Base-by-base conservation (phyloP, 495 filamentous ascomycete genomes). In the Monascus purpureus region DNA sequence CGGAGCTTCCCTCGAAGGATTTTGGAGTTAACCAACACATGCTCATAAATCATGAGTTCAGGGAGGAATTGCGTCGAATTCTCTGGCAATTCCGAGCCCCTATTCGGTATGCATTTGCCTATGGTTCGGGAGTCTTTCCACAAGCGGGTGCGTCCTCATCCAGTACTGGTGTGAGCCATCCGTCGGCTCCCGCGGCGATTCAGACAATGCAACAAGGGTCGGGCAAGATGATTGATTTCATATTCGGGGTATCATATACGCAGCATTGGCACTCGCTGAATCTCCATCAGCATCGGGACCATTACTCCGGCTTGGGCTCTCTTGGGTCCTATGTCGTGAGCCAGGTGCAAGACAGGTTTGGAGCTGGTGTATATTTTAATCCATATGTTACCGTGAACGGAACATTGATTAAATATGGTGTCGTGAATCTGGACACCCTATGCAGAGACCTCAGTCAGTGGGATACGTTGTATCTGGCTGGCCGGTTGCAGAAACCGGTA, bases 241-340 rank as follows among this genome's bases (percentile, higher is more conserved):
- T 97, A 35, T 93, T 96, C 42, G 92, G 90, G 19, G 88, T 96
- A 8, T 82, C 80, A 4, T 82, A 93, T 53, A 86, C 82, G 2
- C 82, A 97, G 49, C 90, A 97, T 56, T 97, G 88, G 86, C 90
- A 97, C 59, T 80, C 76, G 13, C 57, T 97, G 28, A 97, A 97
- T 51, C 63, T 97, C 17, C 58, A 62, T 32, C 80, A 93, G 46
- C 82, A 97, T 46, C 78, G 82, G 7, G 73, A 92, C 48, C 90
- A 97, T 55, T 97, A 97, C 57, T 94, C 85, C 2, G 72, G 69
- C 8, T 57, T 96, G 2, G 82, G 81, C n/a, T 79, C 72, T 13
- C 62, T 95, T 13, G 86, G 87, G 1, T 94, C 85, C 9, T 83
- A 75, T 27, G 67, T 77, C 7, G 78, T 95, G 12, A 82, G 82